A percentile compares a stretch with the other conserved stretches of the same genome.
phyloP scores from a whole-genome alignment of 2,329 filamentous ascomycete genomes.

The Pestalotiopsis sp. region DNA sequence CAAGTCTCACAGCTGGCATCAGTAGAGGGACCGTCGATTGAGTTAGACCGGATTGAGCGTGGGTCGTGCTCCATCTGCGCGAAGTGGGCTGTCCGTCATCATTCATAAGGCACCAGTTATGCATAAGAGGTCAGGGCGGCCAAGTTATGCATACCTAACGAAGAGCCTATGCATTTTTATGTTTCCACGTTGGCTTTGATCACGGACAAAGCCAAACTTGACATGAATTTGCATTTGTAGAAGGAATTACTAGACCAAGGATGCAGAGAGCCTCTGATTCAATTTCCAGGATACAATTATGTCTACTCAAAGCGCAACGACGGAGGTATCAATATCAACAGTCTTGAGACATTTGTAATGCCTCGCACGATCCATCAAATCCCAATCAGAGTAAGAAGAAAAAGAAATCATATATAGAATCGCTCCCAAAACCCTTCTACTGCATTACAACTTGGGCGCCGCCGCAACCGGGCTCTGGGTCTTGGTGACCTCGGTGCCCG shows the following conservation, averaged over 20 bases:
- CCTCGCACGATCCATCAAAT: not conserved
- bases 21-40: not conserved
- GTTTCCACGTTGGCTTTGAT: not conserved
- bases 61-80: constrained; percentile 3
- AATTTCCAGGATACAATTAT: no score
- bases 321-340: not conserved
- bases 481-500: constrained; percentile 3
- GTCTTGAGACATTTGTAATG: not conserved
- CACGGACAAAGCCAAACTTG: not conserved
- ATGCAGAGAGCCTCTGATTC: not conserved
- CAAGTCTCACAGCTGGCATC: constrained; percentile 14
- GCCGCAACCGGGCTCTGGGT: not conserved
- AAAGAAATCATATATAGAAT: not conserved
- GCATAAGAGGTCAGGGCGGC: not conserved
- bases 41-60: constrained; percentile 8
- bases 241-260: not conserved
- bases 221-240: not conserved
- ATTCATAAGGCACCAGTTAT: not conserved
- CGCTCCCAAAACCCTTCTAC: not conserved
- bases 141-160: not conserved
- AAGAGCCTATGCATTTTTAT: not conserved
- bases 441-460: not conserved
- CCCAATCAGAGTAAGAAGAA: not conserved
- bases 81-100: constrained; percentile 5
- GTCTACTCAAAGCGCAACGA: not conserved